Percentiles rank a stretch among this genome's conserved stretches.
These are phyloP conservation scores for Lanmaoa pseudosensibilis DNA, from an alignment of 768 basidiomycete species.

Conservation along the genomic window DNA sequence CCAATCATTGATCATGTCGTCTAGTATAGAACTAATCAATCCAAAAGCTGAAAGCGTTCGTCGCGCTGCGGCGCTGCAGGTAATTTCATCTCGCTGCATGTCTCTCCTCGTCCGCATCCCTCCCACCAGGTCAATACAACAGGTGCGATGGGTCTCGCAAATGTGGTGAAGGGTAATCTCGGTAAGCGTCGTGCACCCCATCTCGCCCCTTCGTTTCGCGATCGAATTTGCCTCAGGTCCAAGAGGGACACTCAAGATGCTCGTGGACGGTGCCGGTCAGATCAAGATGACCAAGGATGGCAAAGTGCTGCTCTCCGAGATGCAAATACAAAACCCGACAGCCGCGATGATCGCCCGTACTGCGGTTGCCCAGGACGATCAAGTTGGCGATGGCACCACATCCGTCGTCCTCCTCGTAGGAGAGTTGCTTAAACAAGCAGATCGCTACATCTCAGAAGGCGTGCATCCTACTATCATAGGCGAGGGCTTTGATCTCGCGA, in stretches of 20 bases:
- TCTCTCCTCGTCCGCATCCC: constrained; percentile 23
- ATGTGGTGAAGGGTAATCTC: constrained; percentile 95
- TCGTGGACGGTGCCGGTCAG: constrained; percentile 96
- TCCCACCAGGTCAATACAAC: constrained; percentile 76
- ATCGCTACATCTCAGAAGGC: constrained; percentile 96
- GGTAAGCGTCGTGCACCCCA: constrained; percentile 52
- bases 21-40: constrained; percentile 93
- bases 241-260: constrained; percentile 97
- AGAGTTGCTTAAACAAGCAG: constrained; percentile 94
- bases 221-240: constrained; percentile 61
- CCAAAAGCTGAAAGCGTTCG: constrained; percentile 94
- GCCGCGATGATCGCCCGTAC: constrained; percentile 99
- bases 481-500: constrained; percentile 95
- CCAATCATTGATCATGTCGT: constrained; percentile 47
- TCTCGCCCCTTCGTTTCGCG: constrained; percentile 15
- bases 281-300: constrained; percentile 99
- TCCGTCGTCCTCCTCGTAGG: constrained; percentile 95
- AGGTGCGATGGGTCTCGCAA: constrained; percentile 96
- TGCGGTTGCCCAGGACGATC: constrained; percentile 98
- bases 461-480: constrained; percentile 96
- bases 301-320: constrained; percentile 96
- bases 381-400: constrained; percentile 98
- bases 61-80: constrained; percentile 89
- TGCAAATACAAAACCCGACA: constrained; percentile 99
- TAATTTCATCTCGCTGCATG: constrained; percentile 33